These are phyloP conservation scores for Boletus barrowsii DNA, from an alignment of 768 basidiomycete species.

Conservation along the genomic window DNA sequence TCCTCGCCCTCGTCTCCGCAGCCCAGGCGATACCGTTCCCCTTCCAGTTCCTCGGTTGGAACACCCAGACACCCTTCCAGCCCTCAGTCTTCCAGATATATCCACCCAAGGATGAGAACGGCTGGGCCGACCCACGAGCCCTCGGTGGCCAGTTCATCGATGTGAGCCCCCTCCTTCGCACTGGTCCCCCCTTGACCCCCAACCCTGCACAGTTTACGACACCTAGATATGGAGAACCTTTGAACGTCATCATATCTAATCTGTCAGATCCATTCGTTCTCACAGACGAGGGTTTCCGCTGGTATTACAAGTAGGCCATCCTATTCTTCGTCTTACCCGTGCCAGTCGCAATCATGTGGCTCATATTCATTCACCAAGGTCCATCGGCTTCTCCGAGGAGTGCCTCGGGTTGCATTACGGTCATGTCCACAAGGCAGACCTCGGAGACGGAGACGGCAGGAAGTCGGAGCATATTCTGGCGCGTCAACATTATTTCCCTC, in stretches of 20 bases:
- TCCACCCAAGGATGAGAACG: constrained; percentile 27
- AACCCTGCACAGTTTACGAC: constrained; percentile 55
- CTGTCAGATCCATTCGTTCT: constrained; percentile 78
- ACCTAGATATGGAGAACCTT: constrained; percentile 67
- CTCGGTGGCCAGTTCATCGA: constrained; percentile 76
- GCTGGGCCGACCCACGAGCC: constrained; percentile 66
- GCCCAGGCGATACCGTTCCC: constrained; percentile 16
- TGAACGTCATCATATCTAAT: constrained; percentile 81
- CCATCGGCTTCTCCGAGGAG: constrained; percentile 79
- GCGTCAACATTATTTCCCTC: constrained; percentile 74
- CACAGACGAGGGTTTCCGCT: constrained; percentile 65
- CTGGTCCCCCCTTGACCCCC: not conserved
- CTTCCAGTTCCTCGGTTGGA: not conserved
- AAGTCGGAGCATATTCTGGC: constrained; percentile 69
- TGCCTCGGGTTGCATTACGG: constrained; percentile 81
- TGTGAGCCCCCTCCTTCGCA: constrained; percentile 41
- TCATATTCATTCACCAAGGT: constrained; percentile 38
- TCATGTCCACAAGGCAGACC: constrained; percentile 69
- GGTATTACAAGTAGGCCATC: constrained; percentile 58
- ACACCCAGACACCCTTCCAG: constrained; percentile 8
- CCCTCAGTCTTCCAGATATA: constrained; percentile 1
- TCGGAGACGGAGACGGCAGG: constrained; percentile 78
- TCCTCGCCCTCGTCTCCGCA: constrained; percentile 12
- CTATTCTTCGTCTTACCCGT: not conserved
- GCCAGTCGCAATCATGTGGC: not conserved